Percentiles rank a stretch among this genome's conserved stretches.
These are phyloP conservation scores for Colletotrichum acutatum DNA, from an alignment of 2,329 filamentous ascomycete species.

Conservation along the genomic window DNA sequence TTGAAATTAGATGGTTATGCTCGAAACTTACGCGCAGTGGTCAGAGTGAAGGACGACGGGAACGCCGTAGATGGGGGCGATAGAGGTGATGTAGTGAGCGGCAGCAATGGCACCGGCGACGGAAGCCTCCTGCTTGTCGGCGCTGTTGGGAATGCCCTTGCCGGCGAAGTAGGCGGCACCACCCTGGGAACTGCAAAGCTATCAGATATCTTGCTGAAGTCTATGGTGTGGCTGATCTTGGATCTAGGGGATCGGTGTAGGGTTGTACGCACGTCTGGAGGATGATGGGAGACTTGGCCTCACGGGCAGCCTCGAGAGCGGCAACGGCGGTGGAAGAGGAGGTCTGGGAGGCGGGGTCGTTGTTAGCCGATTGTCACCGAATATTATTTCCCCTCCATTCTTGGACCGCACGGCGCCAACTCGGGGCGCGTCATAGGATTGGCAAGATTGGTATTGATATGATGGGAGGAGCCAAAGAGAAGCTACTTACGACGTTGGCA, in stretches of 20 bases:
- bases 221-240: background rate
- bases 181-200: conserved; percentile 73
- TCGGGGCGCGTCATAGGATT: background rate
- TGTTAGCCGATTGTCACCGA: conserved; percentile 27
- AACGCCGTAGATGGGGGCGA: conserved; percentile 88
- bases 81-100: conserved; percentile 91
- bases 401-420: background rate
- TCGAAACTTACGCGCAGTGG: conserved; percentile 76
- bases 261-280: conserved; percentile 73
- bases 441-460: background rate
- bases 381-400: background rate
- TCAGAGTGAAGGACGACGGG: conserved; percentile 97
- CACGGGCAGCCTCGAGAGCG: conserved; percentile 92
- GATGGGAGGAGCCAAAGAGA: background rate
- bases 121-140: conserved; percentile 83
- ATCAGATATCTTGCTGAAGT: conserved; percentile 8
- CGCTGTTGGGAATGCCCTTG: conserved; percentile 83
- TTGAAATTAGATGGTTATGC: background rate
- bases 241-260: background rate
- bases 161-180: conserved; percentile 93
- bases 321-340: conserved; percentile 86
- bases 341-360: conserved; percentile 54
- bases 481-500: conserved; percentile 74
- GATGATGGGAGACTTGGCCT: conserved; percentile 91
- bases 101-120: conserved; percentile 88